Evolutionary conservation across 2,329 filamentous ascomycete genomes (phyloP), one percentile per base, ranked within the genome.

Genomic region (Fusarium chlamydosporum): DNA sequence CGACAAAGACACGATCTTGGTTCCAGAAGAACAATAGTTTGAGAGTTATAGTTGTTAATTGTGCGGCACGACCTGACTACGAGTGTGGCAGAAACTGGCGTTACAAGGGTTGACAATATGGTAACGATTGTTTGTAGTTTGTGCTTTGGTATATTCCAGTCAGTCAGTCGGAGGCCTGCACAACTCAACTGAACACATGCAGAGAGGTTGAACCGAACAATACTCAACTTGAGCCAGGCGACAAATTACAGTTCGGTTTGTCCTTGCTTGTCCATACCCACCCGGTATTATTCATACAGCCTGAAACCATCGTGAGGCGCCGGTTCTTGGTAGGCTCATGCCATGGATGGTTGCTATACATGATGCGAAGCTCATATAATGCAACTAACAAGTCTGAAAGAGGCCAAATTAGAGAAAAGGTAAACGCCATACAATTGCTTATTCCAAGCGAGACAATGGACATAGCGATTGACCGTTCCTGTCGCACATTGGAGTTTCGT

Each of bases 401-500:
- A 27, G 34, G 20, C 29, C 20, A 26, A 43, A n/a, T 18, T 40
- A 29, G 33, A 61, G 10, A 26, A 38, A 40, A 27, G 18, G 27
- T 18, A 27, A 40, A 40, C n/a, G 29, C 35, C 20, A 40, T 27
- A 31, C 7, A 31, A 18, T 55, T 23, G 4, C 11, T 6, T 42
- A 20, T 33, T 26, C 29, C 20, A 29, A 18, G 34, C n/a, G 12
- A 9, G 23, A 37, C 26, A 31, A 38, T 38, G 27, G 33, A 26
- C 31, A 38, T 40, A 42, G 26, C 26, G 33, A n/a, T 35, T 27
- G 46, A 27, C 37, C 23, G 29, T 68, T 65, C 33, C 48, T 47
- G 60, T 69, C 61, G 27, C 34, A 68, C 52, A 37, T 27, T 33
- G 20, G 41, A 67, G 61, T 61, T 63, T 59, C 66, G 52, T 63